Evolutionary conservation across 352 stramenopile species (phyloP).

Genomic region (Phytophthora pistaciae): DNA sequence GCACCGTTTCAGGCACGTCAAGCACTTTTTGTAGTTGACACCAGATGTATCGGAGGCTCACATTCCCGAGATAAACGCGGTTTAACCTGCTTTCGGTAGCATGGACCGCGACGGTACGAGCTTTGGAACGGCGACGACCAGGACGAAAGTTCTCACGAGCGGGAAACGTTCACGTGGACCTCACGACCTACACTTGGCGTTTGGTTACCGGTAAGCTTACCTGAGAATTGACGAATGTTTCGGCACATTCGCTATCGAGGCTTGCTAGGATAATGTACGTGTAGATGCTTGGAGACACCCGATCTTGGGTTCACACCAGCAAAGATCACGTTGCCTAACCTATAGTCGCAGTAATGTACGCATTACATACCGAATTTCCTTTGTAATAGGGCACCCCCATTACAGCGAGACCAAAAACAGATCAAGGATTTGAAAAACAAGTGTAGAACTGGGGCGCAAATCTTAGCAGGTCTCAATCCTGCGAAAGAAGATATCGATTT

Average conservation of each 20-base stretch:
- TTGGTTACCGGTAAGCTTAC: too few relatives aligned
- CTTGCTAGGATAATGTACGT: neutral
- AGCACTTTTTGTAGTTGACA: constrained; percentile 26
- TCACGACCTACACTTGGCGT: neutral
- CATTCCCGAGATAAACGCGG: constrained; percentile 10
- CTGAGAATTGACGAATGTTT: neutral
- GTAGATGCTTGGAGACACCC: neutral
- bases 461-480: too few relatives aligned
- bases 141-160: constrained; percentile 25
- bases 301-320: neutral
- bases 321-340: constrained; percentile 11
- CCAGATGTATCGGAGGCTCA: constrained; percentile 11
- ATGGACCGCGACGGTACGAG: constrained; percentile 13
- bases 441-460: too few relatives aligned
- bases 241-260: neutral
- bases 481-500: too few relatives aligned
- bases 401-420: too few relatives aligned
- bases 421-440: too few relatives aligned
- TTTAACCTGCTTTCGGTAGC: constrained; percentile 30
- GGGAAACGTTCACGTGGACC: constrained; percentile 6
- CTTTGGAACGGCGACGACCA: constrained; percentile 27
- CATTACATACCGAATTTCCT: too few relatives aligned
- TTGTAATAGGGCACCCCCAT: too few relatives aligned
- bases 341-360: neutral
- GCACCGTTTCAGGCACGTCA: constrained; percentile 6